phyloP scores from a whole-genome alignment of 768 basidiomycete genomes.

The Lyophyllum semitale region DNA sequence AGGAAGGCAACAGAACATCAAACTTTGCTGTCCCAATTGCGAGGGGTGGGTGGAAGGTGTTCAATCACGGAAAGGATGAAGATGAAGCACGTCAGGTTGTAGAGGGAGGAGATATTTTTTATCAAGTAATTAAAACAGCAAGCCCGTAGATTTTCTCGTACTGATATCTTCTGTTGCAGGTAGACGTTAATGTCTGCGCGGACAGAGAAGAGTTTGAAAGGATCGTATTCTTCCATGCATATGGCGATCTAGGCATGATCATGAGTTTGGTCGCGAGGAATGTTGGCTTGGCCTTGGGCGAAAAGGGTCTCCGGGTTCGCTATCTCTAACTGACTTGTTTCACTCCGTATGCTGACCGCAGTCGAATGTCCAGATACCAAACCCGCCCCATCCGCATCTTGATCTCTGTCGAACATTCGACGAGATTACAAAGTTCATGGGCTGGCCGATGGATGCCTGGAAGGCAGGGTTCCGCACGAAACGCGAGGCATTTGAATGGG shows the following conservation, averaged over 20 bases:
- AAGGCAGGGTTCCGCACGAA: constrained; percentile 55
- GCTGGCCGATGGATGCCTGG: constrained; percentile 54
- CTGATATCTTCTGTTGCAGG: constrained; percentile 30
- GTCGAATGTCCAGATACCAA: constrained; percentile 29
- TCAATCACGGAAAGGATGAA: constrained; percentile 31
- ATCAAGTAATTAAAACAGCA: constrained; percentile 33
- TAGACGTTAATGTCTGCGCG: constrained; percentile 64
- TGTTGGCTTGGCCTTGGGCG: constrained; percentile 49
- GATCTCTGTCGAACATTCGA: constrained; percentile 51
- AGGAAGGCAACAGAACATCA: constrained; percentile 57
- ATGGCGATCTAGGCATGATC: constrained; percentile 76
- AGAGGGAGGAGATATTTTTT: constrained; percentile 36
- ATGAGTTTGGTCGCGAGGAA: constrained; percentile 56
- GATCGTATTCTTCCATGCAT: constrained; percentile 57
- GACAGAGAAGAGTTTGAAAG: constrained; percentile 52
- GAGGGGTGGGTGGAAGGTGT: constrained; percentile 36
- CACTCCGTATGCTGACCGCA: background rate
- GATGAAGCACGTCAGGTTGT: constrained; percentile 21
- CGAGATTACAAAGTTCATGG: constrained; percentile 57
- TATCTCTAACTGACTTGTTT: background rate
- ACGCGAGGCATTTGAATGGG: constrained; percentile 60
- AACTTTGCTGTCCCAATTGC: constrained; percentile 60
- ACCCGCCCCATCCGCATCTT: constrained; percentile 46
- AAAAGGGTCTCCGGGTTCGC: constrained; percentile 56
- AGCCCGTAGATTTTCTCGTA: background rate